These are phyloP conservation scores for Gaultheria prostrata DNA, from an alignment of 148 eudicot species.

Conservation along the genomic window DNA sequence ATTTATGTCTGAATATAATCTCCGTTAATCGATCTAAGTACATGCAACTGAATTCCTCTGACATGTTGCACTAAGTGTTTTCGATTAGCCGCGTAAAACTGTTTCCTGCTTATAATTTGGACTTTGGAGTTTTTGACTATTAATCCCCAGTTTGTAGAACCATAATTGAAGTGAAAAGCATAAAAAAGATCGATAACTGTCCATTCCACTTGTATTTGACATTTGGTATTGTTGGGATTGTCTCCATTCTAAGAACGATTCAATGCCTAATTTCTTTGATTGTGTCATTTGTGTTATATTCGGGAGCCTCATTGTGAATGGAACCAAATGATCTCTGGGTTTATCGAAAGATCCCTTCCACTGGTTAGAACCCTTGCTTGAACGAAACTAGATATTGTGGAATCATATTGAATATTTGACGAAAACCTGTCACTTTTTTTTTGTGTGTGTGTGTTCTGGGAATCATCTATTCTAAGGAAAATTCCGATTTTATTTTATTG, in stretches of 20 bases:
- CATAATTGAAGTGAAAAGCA: background rate
- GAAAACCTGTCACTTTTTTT: too few relatives aligned
- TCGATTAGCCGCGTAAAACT: background rate
- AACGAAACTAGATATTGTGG: background rate
- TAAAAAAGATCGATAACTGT: background rate
- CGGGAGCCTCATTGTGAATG: background rate
- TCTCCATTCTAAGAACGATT: background rate
- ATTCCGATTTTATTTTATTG: background rate
- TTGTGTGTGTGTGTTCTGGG: background rate
- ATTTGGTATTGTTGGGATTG: background rate
- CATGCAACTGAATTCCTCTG: background rate
- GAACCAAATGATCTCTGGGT: background rate
- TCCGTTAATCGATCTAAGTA: background rate
- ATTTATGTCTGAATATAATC: background rate
- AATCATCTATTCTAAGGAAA: background rate
- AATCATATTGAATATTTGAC: background rate
- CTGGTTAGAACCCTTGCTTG: background rate
- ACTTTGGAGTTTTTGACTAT: background rate
- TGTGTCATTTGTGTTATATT: background rate
- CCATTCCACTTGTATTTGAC: background rate
- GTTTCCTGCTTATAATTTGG: background rate
- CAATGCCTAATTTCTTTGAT: background rate
- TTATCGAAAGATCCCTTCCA: background rate
- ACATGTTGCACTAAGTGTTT: background rate
- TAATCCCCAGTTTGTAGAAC: background rate